Base-by-base conservation (phyloP, 2,329 filamentous ascomycete species). In the Fusarium anthophilum region DNA sequence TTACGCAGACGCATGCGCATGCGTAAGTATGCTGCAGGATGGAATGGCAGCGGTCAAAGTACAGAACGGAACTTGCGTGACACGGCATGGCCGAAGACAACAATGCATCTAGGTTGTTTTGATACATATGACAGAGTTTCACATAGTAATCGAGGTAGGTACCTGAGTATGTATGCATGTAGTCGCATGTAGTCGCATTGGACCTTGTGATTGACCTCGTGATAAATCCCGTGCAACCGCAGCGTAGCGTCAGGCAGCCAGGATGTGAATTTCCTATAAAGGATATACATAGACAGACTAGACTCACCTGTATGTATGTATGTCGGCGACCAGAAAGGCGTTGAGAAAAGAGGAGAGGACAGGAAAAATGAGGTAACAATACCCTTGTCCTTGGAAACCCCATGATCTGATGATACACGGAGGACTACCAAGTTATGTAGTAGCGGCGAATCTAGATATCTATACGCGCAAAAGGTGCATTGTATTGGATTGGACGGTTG, bases 331-430 rank as follows among this genome's bases (percentile, higher is more conserved):
- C 22, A 41, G 39, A 69, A 20, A 44, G 28, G 30, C 50, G 44
- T 41, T 4, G 28, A 65, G 44, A 69, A 30, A 57, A 51, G 30
- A 64, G 58, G 43, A 51, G 30, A 64, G 58, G 43, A 47, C 32
- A 54, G n/a, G 47, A 44, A 47, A 45, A 43, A 41, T 37, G 47
- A 37, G 47, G 44, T 39, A 63, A 57, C 24, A 56, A 60, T 37
- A 55, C 45, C 45, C 24, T 50, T 47, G n/a, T 13, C 50, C 24
- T 22, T 30, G 28, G 22, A n/a, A 58, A 62, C 51, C 44, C 44
- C 44, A 61, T 75, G 72, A 74, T 75, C 72, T 61, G 66, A 67
- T 69, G 53, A 28, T 37, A 44, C 13, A 28, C 24, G 10, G 15
- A 28, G 30, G 24, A 45, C 17, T 39, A 26, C 9, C 15, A 37